phyloP scores from a whole-genome alignment of 2,329 filamentous ascomycete species.

The Cladosporium velox region DNA sequence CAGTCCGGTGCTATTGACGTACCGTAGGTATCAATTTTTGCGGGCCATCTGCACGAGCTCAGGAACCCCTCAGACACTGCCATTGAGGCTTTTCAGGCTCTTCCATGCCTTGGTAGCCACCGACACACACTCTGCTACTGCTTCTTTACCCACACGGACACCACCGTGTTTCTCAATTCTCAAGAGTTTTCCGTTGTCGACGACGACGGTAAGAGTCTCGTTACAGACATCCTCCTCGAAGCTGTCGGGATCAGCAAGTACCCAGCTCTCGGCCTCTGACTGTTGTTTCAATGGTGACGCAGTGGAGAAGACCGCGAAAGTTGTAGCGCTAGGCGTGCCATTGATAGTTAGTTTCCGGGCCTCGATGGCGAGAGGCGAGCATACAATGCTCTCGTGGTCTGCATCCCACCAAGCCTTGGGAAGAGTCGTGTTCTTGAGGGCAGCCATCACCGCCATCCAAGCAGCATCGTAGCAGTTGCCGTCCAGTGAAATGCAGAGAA shows the following conservation, averaged over 20 bases:
- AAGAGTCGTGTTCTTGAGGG: slow-evolving; percentile 73
- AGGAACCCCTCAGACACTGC: slow-evolving; percentile 30
- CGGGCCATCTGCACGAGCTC: background rate
- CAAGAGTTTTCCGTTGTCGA: slow-evolving; percentile 54
- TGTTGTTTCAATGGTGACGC: slow-evolving; percentile 50
- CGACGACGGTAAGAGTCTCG: slow-evolving; percentile 79
- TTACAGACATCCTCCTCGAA: slow-evolving; percentile 84
- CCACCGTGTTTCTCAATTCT: slow-evolving; percentile 85
- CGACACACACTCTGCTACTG: slow-evolving; percentile 60
- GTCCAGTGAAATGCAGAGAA: slow-evolving; percentile 91
- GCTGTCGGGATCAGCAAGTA: slow-evolving; percentile 83
- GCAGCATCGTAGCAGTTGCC: slow-evolving; percentile 90
- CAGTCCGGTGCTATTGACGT: background rate
- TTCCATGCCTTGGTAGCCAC: slow-evolving; percentile 12
- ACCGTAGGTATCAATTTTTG: background rate
- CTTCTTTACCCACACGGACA: slow-evolving; percentile 63
- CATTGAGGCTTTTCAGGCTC: background rate
- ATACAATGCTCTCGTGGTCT: slow-evolving; percentile 77
- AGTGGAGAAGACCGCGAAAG: slow-evolving; percentile 75
- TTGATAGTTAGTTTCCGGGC: slow-evolving; percentile 60
- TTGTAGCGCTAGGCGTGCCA: slow-evolving; percentile 73
- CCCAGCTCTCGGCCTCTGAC: slow-evolving; percentile 56
- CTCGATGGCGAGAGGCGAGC: slow-evolving; percentile 61
- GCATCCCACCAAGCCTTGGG: slow-evolving; percentile 81
- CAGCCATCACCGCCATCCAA: slow-evolving; percentile 81